Evolutionary conservation across 2,329 filamentous ascomycete species (phyloP).

Genomic region (Stenocarpella maydis): DNA sequence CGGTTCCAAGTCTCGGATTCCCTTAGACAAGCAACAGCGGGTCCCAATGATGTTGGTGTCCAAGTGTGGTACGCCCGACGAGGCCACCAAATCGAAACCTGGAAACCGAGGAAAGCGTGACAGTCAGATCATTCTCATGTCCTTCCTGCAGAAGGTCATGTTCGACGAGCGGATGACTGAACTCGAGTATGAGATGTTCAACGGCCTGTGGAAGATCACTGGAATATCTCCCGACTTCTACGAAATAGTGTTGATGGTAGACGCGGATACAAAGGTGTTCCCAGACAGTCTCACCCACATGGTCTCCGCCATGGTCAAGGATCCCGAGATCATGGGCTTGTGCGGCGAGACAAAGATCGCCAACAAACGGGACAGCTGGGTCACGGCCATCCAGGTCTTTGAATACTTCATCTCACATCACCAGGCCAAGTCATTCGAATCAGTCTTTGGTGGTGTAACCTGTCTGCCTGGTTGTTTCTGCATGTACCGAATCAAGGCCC

Average conservation of each 20-base stretch:
- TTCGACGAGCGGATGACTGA: slow-evolving; percentile 99
- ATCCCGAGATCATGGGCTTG: slow-evolving; percentile 98
- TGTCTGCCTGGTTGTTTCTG: slow-evolving; percentile 99
- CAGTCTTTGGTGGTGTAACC: slow-evolving; percentile 97
- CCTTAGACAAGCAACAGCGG: slow-evolving; percentile 88
- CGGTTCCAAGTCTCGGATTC: slow-evolving; percentile 79
- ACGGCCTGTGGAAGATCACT: slow-evolving; percentile 97
- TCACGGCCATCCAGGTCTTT: slow-evolving; percentile 98
- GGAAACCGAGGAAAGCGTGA: slow-evolving; percentile 98
- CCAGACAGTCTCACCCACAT: slow-evolving; percentile 98
- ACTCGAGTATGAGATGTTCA: slow-evolving; percentile 99
- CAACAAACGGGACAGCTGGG: slow-evolving; percentile 95
- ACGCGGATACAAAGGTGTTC: slow-evolving; percentile 99
- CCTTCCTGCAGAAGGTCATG: slow-evolving; percentile 99
- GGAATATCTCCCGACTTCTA: slow-evolving; percentile 99
- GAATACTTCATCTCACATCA: slow-evolving; percentile 99
- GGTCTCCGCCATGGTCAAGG: slow-evolving; percentile 98
- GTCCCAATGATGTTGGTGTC: slow-evolving; percentile 98
- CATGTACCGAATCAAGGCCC: slow-evolving; percentile 99
- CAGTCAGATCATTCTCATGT: slow-evolving; percentile 99
- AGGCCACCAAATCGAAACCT: slow-evolving; percentile 82
- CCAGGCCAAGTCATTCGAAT: slow-evolving; percentile 95
- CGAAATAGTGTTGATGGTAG: slow-evolving; percentile 97
- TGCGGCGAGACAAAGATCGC: slow-evolving; percentile 99
- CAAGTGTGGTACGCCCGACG: slow-evolving; percentile 93